phyloP scores from a whole-genome alignment of 106 monocot genomes.

The Platanthera guangdongensis region DNA sequence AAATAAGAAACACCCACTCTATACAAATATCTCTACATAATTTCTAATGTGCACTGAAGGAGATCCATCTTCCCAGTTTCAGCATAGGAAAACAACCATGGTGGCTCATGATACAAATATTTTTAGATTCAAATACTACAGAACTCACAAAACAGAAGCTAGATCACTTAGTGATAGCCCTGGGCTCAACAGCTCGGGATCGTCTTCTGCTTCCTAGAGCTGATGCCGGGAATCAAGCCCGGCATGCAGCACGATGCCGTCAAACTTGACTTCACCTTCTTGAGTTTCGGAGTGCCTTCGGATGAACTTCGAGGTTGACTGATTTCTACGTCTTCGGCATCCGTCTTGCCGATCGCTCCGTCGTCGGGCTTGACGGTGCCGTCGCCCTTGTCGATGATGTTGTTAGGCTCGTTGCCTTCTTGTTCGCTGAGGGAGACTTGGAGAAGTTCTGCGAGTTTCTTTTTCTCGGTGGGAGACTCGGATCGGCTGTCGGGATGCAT shows the following conservation, averaged over 20 bases:
- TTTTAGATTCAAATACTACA: too few species aligned
- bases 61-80: background rate
- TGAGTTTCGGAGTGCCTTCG: constrained; percentile 12
- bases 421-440: constrained; percentile 13
- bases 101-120: background rate
- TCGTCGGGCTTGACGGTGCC: background rate
- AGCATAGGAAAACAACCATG: background rate
- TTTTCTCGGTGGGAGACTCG: constrained; percentile 36
- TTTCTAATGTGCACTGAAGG: background rate
- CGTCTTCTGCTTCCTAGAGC: constrained; percentile 31
- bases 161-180: too few species aligned
- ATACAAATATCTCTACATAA: background rate
- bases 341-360: constrained; percentile 1
- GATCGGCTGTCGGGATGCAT: constrained; percentile 20
- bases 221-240: constrained; percentile 16
- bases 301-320: constrained; percentile 16
- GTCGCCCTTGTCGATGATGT: background rate
- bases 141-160: too few species aligned
- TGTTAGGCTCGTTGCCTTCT: background rate
- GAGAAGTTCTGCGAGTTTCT: constrained; percentile 47
- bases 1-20: background rate
- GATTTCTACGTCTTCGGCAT: background rate
- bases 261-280: constrained; percentile 33
- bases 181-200: background rate
- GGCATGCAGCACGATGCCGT: constrained; percentile 55